Base-by-base conservation (phyloP, 2,329 filamentous ascomycete species). In the Microcyclospora tardicrescens region DNA sequence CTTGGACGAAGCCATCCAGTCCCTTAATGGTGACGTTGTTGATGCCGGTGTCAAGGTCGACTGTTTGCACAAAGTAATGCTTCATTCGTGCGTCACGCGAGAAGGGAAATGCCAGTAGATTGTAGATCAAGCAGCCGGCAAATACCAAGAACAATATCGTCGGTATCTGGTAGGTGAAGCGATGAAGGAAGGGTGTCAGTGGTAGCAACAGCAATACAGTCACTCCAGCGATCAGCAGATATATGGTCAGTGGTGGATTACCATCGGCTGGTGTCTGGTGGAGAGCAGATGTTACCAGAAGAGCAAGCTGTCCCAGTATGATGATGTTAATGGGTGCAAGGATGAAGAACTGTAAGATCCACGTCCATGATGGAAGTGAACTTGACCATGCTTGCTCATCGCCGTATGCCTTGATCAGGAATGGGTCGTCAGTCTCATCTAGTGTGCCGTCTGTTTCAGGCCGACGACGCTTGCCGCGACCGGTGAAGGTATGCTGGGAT, bases 261-360 rank as follows among this genome's bases (percentile, higher is more conserved):
- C 91, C 91, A 58, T 98, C 91, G 2, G 82, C 73, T 6, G 82
- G 81, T 0, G 86, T 94, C 61, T 94, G 87, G 42, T 79, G 70
- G 14, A 86, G 67, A 2, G 83, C 76, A 28, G 79, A 73, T 4
- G 79, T 83, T 12, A 84, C 58, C 10, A 89, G 63, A 3, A 96
- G 69, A 1, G 74, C 81, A 16, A 87, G 69, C 54, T 93, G 85
- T 1, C 79, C 84, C 12, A 84, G 62, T 14, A 96, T 59, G 43
- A 91, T 79, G 34, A 94, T 66, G 35, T 79, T 75, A 37, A 94
- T 74, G 0, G 87, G 86, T 0, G 76, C 82, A 9, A 93, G 65
- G 12, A 95, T 56, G 3, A 96, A 65, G 47, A 95, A 80, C 53
- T 98, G 87, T 13, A 93, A 50, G 32, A 91, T 61, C 91, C 91